Base-by-base conservation (phyloP, 495 filamentous ascomycete species). In the Aspergillus egyptiacus region DNA sequence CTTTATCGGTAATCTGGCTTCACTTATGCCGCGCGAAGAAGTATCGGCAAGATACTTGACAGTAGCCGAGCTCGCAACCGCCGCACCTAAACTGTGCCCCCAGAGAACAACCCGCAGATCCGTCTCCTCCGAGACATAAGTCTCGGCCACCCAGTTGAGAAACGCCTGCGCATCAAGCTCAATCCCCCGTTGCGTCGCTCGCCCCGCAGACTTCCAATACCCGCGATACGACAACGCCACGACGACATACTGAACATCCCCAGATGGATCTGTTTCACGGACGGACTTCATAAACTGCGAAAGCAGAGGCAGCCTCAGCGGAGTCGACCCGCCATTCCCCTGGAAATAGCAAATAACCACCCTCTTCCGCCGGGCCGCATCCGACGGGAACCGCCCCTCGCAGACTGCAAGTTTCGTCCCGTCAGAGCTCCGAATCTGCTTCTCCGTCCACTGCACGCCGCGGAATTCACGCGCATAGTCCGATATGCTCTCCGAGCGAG, bases 51-150 rank as follows among this genome's bases (percentile, higher is more conserved):
- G 46, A 33, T 66, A 56, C 18, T 72, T 73, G 6, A 84, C 76
- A 2, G 82, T 70, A 6, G 79, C 80, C 3, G 64, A 62, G 30
- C 61, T 64, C 6, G 74, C 76, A 51, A 83, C 70, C 2, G 70
- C 76, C 10, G 73, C 77, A 4, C 89, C 88, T 17, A 91, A 81
- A 49, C 80, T 85, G 55, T 93, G 87, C 0, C 87, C 86, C 87
- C 87, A 93, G n/a, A 93, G 59, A 0, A 91, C 57, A 9, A 89
- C 31, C 22, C 73, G 66, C 3, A 73, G 63, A 15, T 63, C 56
- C 0, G 40, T 58, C n/a, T 61, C 53, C 30, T 60, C 55, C 14
- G 27, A 30, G 8, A 47, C 38, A 37, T 67, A 71, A 0, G 48
- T 76, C 48, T 60, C 40, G 23, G 64, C 65, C 28, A 79, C 75